Percentiles rank a stretch among this genome's conserved stretches.
Evolutionary conservation across 108 stramenopile genomes (phyloP).

Genomic region (Cyclotella atomus): DNA sequence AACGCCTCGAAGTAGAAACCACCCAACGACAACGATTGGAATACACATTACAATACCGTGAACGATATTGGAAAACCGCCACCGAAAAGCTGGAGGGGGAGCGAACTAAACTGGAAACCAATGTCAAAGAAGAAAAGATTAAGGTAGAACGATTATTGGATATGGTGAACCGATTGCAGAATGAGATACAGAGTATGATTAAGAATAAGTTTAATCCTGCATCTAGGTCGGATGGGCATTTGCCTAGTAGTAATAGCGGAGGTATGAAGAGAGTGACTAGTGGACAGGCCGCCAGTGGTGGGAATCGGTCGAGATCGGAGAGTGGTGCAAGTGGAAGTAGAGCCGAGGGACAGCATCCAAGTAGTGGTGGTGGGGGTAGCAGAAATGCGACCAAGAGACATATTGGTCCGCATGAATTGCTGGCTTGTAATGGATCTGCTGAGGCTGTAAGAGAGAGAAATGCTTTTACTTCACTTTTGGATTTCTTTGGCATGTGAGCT

Average conservation of each 20-base stretch:
- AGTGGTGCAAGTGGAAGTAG: conserved; percentile 10
- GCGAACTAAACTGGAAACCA: conserved; percentile 18
- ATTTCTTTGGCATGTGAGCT: conserved; percentile 56
- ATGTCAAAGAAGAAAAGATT: conserved; percentile 40
- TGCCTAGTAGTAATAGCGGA: conserved; percentile 5
- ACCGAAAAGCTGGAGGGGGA: conserved; percentile 31
- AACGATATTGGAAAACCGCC: conserved; percentile 39
- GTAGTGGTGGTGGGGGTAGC: background rate
- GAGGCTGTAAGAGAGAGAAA: conserved; percentile 54
- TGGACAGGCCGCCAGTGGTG: conserved; percentile 26
- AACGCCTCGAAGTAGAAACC: conserved; percentile 43
- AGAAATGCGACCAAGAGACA: conserved; percentile 17
- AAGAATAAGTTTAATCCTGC: conserved; percentile 48
- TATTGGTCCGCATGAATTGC: conserved; percentile 53
- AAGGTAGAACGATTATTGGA: conserved; percentile 55
- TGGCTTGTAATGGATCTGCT: conserved; percentile 49
- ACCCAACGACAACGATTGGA: conserved; percentile 36
- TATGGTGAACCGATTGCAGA: conserved; percentile 60
- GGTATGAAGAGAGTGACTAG: conserved; percentile 23
- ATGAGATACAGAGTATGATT: conserved; percentile 58
- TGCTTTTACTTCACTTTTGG: conserved; percentile 46
- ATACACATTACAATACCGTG: conserved; percentile 33
- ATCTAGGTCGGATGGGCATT: background rate
- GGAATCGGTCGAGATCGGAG: conserved; percentile 7
- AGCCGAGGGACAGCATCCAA: background rate